A percentile compares a stretch with the other conserved stretches of the same genome.
Conservation (phyloP, 129 eudicot species). For the Centrapalus pauciflorus region DNA sequence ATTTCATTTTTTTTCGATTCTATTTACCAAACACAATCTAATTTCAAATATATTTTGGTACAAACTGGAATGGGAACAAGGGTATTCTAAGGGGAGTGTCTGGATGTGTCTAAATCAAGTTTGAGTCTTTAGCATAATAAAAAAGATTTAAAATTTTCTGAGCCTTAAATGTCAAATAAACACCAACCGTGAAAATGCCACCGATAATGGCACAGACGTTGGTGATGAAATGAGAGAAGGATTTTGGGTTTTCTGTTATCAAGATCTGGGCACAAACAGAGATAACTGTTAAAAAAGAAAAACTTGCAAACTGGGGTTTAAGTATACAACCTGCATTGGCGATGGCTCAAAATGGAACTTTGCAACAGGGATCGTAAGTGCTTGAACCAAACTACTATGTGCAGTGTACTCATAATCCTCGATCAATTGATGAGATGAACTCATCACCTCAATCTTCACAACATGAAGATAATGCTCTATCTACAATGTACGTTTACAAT, state of each 20-base stretch:
- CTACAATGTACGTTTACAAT: conserved; percentile 35
- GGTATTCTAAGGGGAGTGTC: too few species aligned
- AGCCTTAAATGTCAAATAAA: conserved; percentile 5
- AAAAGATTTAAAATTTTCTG: too few species aligned
- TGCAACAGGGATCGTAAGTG: conserved; percentile 55
- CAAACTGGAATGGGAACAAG: too few species aligned
- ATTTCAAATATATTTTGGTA: too few species aligned
- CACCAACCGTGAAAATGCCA: conserved; percentile 81
- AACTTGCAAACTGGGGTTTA: not conserved
- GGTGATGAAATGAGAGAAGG: conserved; percentile 68
- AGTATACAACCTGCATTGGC: conserved; percentile 64
- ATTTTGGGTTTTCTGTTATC: conserved; percentile 48
- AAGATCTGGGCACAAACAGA: conserved; percentile 38
- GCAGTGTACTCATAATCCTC: conserved; percentile 87
- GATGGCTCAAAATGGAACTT: conserved; percentile 75
- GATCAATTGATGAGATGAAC: conserved; percentile 45
- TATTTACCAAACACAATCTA: too few species aligned
- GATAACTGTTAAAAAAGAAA: not conserved
- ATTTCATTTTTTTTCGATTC: too few species aligned
- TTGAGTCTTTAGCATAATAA: too few species aligned
- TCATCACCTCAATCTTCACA: conserved; percentile 71
- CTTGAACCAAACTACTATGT: conserved; percentile 74
- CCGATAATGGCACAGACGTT: conserved; percentile 82
- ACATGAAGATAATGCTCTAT: conserved; percentile 81
- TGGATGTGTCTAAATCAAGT: too few species aligned